Percentiles rank a stretch among this genome's conserved stretches.
Evolutionary conservation across 2,329 filamentous ascomycete species (phyloP).

Genomic region (Trichoderma sp.): DNA sequence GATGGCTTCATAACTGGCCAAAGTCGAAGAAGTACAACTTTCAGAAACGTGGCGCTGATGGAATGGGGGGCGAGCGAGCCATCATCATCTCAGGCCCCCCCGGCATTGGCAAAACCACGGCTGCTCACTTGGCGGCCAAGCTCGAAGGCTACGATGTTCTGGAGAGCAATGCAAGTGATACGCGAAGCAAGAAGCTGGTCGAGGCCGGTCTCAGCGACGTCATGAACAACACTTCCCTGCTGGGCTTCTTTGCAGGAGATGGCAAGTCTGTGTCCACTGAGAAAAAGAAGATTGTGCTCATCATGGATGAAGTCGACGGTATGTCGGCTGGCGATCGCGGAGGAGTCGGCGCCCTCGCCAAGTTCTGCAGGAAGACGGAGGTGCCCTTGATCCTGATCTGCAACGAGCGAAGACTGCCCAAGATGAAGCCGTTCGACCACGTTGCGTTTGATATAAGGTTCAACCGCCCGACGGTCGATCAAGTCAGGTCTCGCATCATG

Average conservation of each 20-base stretch:
- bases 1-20: slow-evolving; percentile 82
- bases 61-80: slow-evolving; percentile 79
- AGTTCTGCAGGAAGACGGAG: slow-evolving; percentile 92
- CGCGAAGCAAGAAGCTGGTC: slow-evolving; percentile 92
- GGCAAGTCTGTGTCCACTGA: slow-evolving; percentile 75
- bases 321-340: slow-evolving; percentile 98
- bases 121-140: slow-evolving; percentile 90
- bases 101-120: slow-evolving; percentile 96
- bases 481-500: slow-evolving; percentile 88
- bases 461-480: slow-evolving; percentile 83
- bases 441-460: slow-evolving; percentile 85
- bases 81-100: slow-evolving; percentile 94
- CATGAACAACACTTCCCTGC: slow-evolving; percentile 87
- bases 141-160: slow-evolving; percentile 91
- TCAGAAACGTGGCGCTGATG: slow-evolving; percentile 79
- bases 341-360: slow-evolving; percentile 90
- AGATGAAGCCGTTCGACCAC: slow-evolving; percentile 97
- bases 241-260: slow-evolving; percentile 86
- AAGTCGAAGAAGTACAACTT: slow-evolving; percentile 80
- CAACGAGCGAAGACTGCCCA: slow-evolving; percentile 88
- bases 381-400: slow-evolving; percentile 96
- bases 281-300: slow-evolving; percentile 92
- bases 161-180: slow-evolving; percentile 94
- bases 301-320: slow-evolving; percentile 99
- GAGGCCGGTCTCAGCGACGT: slow-evolving; percentile 87